These are phyloP conservation scores for Exophiala lecanii-corni DNA, from an alignment of 2,329 filamentous ascomycete species.

Conservation along the genomic window DNA sequence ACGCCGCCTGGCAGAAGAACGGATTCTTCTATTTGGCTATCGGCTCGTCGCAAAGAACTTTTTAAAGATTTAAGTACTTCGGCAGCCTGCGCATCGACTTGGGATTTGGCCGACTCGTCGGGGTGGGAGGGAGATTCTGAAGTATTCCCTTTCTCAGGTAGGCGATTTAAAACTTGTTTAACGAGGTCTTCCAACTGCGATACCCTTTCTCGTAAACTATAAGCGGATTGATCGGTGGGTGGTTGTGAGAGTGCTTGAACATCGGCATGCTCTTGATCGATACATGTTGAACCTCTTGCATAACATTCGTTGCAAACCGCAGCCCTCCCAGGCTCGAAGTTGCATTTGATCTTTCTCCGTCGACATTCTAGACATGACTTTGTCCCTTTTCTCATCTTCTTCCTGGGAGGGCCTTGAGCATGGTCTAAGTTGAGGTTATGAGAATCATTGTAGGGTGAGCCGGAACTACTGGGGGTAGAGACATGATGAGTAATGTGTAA, in stretches of 20 bases:
- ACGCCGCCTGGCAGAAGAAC: conserved; percentile 26
- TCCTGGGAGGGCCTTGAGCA: conserved; percentile 33
- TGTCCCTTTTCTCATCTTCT: conserved; percentile 42
- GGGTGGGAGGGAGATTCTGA: background rate
- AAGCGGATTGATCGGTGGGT: conserved; percentile 23
- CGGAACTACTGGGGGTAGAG: conserved; percentile 14
- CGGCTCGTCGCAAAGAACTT: conserved; percentile 18
- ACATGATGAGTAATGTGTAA: too few species aligned
- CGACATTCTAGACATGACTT: conserved; percentile 42
- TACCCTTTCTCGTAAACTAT: conserved; percentile 37
- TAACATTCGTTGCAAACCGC: conserved; percentile 39
- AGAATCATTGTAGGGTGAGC: conserved; percentile 20
- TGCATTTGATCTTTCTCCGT: conserved; percentile 41
- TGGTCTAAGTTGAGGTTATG: conserved; percentile 23
- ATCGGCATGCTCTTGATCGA: conserved; percentile 37
- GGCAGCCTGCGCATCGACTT: conserved; percentile 27
- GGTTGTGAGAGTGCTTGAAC: conserved; percentile 26
- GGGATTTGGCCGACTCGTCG: conserved; percentile 13
- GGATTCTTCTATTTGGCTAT: conserved; percentile 16
- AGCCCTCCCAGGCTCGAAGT: conserved; percentile 32
- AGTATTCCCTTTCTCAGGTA: conserved; percentile 26
- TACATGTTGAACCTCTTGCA: conserved; percentile 35
- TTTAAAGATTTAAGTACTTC: conserved; percentile 27
- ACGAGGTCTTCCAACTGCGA: conserved; percentile 36
- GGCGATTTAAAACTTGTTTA: conserved; percentile 31